Evolutionary conservation across 2,329 filamentous ascomycete genomes (phyloP).

Genomic region (Orbilia ellipsospora): DNA sequence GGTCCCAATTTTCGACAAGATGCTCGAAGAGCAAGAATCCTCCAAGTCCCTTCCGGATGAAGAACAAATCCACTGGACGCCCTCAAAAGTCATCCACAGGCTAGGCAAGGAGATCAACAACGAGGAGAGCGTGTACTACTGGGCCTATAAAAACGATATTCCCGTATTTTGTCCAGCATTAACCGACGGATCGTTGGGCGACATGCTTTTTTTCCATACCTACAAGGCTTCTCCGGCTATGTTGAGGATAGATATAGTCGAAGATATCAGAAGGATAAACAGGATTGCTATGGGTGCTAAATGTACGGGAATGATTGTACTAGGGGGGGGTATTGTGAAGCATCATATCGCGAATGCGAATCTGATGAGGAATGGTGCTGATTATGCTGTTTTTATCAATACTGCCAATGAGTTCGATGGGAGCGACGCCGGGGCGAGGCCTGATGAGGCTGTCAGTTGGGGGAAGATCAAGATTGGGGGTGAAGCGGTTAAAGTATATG

Average conservation of each 20-base stretch:
- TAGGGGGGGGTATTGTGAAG: slow-evolving; percentile 95
- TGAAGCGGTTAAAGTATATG: slow-evolving; percentile 85
- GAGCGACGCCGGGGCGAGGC: slow-evolving; percentile 91
- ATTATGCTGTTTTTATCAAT: slow-evolving; percentile 97
- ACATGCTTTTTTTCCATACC: slow-evolving; percentile 99
- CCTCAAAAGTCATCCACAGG: slow-evolving; percentile 87
- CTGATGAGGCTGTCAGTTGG: slow-evolving; percentile 98
- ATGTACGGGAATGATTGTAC: slow-evolving; percentile 90
- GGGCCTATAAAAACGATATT: slow-evolving; percentile 96
- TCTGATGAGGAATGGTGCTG: slow-evolving; percentile 95
- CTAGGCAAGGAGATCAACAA: slow-evolving; percentile 95
- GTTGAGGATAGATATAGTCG: slow-evolving; percentile 88
- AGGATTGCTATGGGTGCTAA: slow-evolving; percentile 88
- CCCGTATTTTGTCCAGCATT: slow-evolving; percentile 96
- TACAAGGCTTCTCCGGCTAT: slow-evolving; percentile 86
- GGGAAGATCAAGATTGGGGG: slow-evolving; percentile 89
- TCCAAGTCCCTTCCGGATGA: slow-evolving; percentile 73
- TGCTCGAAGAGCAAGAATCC: slow-evolving; percentile 92
- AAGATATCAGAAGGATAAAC: slow-evolving; percentile 93
- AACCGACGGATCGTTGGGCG: slow-evolving; percentile 92
- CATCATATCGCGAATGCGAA: slow-evolving; percentile 99
- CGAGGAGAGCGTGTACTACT: slow-evolving; percentile 91
- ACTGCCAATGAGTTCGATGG: slow-evolving; percentile 98
- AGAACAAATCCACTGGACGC: slow-evolving; percentile 86
- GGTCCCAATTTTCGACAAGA: slow-evolving; percentile 89